A percentile compares a stretch with the other conserved stretches of the same genome.
Conservation (phyloP, 768 basidiomycete genomes). For the Collybia mongolica region DNA sequence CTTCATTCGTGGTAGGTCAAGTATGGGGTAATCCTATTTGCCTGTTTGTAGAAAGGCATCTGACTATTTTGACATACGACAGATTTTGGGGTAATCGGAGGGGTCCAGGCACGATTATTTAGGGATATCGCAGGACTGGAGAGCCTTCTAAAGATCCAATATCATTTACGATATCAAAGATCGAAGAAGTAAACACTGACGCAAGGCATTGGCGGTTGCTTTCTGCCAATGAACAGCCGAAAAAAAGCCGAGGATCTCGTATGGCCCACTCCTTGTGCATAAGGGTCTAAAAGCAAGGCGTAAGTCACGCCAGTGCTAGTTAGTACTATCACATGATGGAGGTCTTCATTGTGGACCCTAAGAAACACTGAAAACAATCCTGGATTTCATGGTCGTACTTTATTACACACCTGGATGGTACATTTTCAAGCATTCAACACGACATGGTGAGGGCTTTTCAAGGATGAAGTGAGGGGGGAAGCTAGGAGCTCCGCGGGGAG, state of each 20-base stretch:
- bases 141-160: background rate
- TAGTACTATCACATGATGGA: background rate
- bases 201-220: background rate
- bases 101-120: no score
- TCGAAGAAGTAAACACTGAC: slow-evolving; percentile 5
- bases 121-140: no score
- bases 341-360: background rate
- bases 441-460: no score
- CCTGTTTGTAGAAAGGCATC: no score
- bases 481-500: no score
- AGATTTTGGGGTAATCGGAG: no score
- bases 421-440: background rate
- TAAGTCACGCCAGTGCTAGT: no score
- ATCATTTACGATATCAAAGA: slow-evolving; percentile 8
- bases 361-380: no score
- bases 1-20: no score
- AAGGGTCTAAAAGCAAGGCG: background rate
- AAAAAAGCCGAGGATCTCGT: background rate
- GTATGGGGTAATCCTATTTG: no score
- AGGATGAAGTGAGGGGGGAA: no score
- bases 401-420: background rate
- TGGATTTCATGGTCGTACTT: background rate
- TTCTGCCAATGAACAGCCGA: slow-evolving; percentile 15
- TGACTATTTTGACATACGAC: no score
- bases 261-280: background rate